Evolutionary conservation across 768 basidiomycete species (phyloP), one percentile per base, ranked within the genome.

Genomic region (Clavulina sp.): DNA sequence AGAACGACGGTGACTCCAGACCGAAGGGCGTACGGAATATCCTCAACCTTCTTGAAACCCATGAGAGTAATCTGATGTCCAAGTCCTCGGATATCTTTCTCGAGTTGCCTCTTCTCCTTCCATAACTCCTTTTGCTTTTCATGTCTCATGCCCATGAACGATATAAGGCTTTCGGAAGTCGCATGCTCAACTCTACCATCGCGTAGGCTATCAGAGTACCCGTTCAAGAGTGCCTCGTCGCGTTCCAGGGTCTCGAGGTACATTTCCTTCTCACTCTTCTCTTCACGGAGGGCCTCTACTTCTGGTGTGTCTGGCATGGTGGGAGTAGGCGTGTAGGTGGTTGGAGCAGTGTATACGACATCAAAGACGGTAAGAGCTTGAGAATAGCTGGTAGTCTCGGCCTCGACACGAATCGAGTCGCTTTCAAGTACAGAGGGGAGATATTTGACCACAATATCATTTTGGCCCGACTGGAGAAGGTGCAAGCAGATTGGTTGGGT

Each of bases 321-420:
- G 26, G 9, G 9, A 9, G 9, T 9, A 9, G 16, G 13, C 9
- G 43, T 13, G n/a, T n/a, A n/a, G n/a, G n/a, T n/a, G 9, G 9
- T 26, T 46, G 43, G 43, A 13, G 43, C 13, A 24, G 26, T 26
- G 26, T 46, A 46, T 9, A 46, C 43, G 9, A 46, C 43, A 46
- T 46, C 43, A 46, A 46, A 46, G 16, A 49, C 48, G 28, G 48
- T 49, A 30, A 49, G 24, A 7, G 28, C 7, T 30, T 49, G 48
- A 16, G 48, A 49, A 33, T 9, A 29, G 16, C 28, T 30, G 18
- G 24, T 29, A 7, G 32, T 53, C 26, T 46, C 43, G 13, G 43
- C 26, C 26, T 46, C 43, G 43, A 46, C 43, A 16, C 43, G 43
- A 46, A 46, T 46, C 13, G 43, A 46, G 43, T 46, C 43, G 9